Conservation (phyloP, 1,139 yeast genomes). For the Blastobotrys raffinosifermentans region DNA sequence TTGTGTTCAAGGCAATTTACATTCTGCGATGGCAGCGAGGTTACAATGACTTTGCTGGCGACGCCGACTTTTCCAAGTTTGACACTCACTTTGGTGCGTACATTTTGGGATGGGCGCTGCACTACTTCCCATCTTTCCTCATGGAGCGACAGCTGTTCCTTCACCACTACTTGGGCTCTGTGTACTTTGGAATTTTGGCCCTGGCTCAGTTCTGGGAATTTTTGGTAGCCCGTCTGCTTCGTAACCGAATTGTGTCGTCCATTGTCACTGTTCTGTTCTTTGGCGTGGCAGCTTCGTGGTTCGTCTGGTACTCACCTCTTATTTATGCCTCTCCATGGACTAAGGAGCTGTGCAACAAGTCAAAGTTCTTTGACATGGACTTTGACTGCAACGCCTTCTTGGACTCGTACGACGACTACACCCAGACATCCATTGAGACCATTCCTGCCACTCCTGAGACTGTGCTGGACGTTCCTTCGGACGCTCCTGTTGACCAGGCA, state of each 20-base stretch:
- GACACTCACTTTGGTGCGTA: constrained; percentile 65
- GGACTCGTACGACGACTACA: constrained; percentile 28
- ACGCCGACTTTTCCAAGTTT: constrained; percentile 60
- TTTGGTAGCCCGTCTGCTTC: constrained; percentile 41
- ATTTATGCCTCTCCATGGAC: constrained; percentile 86
- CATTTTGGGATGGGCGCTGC: constrained; percentile 76
- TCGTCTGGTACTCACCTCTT: constrained; percentile 61
- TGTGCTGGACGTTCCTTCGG: constrained; percentile 8
- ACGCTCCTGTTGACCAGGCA: constrained; percentile 14
- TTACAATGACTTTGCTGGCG: constrained; percentile 34
- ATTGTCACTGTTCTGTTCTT: constrained; percentile 45
- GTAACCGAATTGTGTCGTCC: constrained; percentile 39
- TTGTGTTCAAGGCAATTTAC: constrained; percentile 47
- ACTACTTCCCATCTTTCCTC: constrained; percentile 79
- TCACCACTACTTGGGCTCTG: constrained; percentile 89
- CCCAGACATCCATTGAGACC: constrained; percentile 5
- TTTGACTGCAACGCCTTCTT: constrained; percentile 66
- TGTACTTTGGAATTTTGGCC: constrained; percentile 76
- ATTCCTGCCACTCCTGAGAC: constrained; percentile 8
- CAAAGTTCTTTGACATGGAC: constrained; percentile 68
- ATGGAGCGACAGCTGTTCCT: constrained; percentile 93
- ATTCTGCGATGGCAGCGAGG: constrained; percentile 70
- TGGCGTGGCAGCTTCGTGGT: constrained; percentile 49
- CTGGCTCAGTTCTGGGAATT: constrained; percentile 79
- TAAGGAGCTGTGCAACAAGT: constrained; percentile 50